Conservation (phyloP, 768 basidiomycete genomes). For the Russula sp. region DNA sequence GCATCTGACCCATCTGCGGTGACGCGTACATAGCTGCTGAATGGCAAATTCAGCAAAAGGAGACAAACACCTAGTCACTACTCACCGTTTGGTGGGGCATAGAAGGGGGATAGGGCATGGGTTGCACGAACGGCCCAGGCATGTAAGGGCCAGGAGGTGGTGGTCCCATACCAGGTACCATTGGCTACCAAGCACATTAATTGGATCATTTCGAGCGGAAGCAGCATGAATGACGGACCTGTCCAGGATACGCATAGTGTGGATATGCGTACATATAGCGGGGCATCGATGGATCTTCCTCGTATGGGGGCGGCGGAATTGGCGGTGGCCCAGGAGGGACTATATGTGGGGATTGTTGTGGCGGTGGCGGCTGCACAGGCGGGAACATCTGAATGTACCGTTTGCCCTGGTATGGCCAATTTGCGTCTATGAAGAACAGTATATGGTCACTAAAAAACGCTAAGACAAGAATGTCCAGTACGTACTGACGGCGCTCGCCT, state of each 20-base stretch:
- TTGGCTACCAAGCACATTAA: constrained; percentile 47
- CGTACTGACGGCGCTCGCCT: constrained; percentile 72
- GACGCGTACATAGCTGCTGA: constrained; percentile 72
- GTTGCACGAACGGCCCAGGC: constrained; percentile 78
- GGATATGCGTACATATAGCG: constrained; percentile 72
- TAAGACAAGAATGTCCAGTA: constrained; percentile 27
- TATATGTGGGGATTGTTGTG: constrained; percentile 63
- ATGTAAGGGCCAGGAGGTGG: constrained; percentile 80
- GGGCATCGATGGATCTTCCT: constrained; percentile 64
- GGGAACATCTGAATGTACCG: constrained; percentile 80
- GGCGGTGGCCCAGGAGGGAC: constrained; percentile 65
- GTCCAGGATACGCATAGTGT: constrained; percentile 73
- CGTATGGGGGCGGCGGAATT: constrained; percentile 72
- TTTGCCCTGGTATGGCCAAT: constrained; percentile 91
- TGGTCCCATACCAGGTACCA: constrained; percentile 84
- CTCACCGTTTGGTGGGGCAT: constrained; percentile 77
- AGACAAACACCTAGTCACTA: constrained; percentile 12
- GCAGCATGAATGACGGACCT: constrained; percentile 46
- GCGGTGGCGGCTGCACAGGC: constrained; percentile 54
- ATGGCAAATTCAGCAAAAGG: constrained; percentile 12
- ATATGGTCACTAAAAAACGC: neutral
- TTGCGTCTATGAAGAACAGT: constrained; percentile 46
- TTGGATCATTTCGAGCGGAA: constrained; percentile 9
- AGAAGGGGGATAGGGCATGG: constrained; percentile 75
- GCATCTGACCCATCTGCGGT: constrained; percentile 84